These are phyloP conservation scores for Clavispora fructus DNA, from an alignment of 805 yeast genomes.

Conservation along the genomic window DNA sequence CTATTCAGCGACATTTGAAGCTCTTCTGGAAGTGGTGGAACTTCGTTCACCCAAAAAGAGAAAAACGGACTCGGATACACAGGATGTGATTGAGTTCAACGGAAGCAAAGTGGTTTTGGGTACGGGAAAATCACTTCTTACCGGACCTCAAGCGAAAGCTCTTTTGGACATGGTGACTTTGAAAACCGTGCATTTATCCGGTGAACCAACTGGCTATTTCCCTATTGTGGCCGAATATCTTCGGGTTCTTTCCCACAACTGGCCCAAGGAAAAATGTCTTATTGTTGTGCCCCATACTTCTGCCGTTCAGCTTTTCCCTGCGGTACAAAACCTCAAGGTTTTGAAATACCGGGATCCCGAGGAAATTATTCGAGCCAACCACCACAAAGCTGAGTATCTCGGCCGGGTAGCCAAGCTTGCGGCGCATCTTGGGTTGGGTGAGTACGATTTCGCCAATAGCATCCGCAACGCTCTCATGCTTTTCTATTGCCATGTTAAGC, in stretches of 20 bases:
- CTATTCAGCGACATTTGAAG: background rate
- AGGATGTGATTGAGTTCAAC: background rate
- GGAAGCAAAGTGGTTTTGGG: background rate
- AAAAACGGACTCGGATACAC: background rate
- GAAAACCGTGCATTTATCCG: background rate
- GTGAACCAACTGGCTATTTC: background rate
- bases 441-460: conserved; percentile 11
- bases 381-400: conserved; percentile 4
- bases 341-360: background rate
- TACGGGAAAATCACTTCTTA: background rate
- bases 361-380: background rate
- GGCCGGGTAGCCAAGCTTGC: conserved; percentile 9
- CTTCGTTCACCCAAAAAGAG: background rate
- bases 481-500: conserved; percentile 15
- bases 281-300: conserved; percentile 8
- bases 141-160: conserved; percentile 2
- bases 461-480: conserved; percentile 16
- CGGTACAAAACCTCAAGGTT: background rate
- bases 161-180: conserved; percentile 7
- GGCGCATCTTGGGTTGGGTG: conserved; percentile 10
- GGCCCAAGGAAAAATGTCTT: conserved; percentile 2
- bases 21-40: background rate
- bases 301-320: conserved; percentile 8
- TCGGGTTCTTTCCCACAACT: background rate
- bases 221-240: background rate